phyloP scores from a whole-genome alignment of 140 eudicot genomes.

The Oenanthe javanica region DNA sequence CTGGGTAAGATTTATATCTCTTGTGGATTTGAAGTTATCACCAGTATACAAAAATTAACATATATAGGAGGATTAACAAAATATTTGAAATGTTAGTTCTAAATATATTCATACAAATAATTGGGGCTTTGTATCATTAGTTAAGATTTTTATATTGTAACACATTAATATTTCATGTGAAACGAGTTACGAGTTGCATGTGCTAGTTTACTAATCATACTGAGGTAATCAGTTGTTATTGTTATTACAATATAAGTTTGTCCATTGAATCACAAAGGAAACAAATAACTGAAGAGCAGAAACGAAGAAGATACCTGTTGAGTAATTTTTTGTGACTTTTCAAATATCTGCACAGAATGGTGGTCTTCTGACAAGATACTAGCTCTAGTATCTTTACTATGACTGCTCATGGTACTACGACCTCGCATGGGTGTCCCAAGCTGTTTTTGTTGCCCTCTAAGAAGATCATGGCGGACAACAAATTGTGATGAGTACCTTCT shows the following conservation, averaged over 20 bases:
- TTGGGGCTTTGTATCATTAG: background rate
- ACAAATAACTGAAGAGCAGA: background rate
- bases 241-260: too few species aligned
- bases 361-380: conserved; percentile 12
- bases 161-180: background rate
- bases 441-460: conserved; percentile 29
- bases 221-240: background rate
- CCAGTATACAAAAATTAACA: background rate
- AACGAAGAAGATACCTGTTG: conserved; percentile 14
- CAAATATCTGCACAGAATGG: conserved; percentile 7
- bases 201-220: background rate
- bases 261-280: too few species aligned
- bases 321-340: conserved; percentile 21
- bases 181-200: background rate
- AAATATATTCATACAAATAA: background rate
- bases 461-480: conserved; percentile 34
- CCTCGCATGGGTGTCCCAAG: conserved; percentile 25
- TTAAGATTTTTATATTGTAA: background rate
- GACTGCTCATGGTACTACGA: conserved; percentile 13
- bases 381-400: conserved; percentile 12
- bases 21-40: background rate
- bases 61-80: background rate
- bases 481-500: conserved; percentile 39
- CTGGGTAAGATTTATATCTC: background rate
- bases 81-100: background rate